A percentile compares a stretch with the other conserved stretches of the same genome.
Evolutionary conservation across 2,329 filamentous ascomycete genomes (phyloP).

Genomic region (Hyphodiscus sp.): DNA sequence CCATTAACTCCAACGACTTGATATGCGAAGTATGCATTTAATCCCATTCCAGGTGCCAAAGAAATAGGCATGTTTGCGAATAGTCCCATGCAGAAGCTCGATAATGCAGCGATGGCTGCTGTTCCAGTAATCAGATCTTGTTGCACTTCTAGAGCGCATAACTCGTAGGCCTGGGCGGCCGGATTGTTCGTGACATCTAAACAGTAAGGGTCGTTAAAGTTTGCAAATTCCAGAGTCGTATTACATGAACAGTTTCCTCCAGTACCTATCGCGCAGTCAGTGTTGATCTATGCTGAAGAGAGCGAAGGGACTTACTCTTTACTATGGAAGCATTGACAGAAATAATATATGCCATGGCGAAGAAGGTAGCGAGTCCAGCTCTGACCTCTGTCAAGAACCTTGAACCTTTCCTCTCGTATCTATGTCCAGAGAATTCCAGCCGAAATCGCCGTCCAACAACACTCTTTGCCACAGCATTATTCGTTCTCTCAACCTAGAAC

Average conservation of each 20-base stretch:
- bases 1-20: conserved; percentile 71
- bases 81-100: conserved; percentile 77
- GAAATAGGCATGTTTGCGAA: conserved; percentile 71
- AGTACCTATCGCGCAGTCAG: conserved; percentile 13
- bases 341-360: conserved; percentile 69
- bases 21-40: conserved; percentile 85
- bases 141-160: conserved; percentile 49
- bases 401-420: conserved; percentile 46
- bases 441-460: conserved; percentile 67
- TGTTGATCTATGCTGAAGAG: conserved; percentile 42
- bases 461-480: conserved; percentile 50
- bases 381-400: conserved; percentile 79
- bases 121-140: conserved; percentile 78
- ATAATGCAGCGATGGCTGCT: conserved; percentile 72
- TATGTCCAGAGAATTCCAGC: conserved; percentile 76
- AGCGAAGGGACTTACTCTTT: conserved; percentile 31
- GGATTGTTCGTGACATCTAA: conserved; percentile 13
- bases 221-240: background rate
- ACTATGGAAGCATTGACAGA: conserved; percentile 50
- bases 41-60: conserved; percentile 68
- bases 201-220: conserved; percentile 33
- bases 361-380: conserved; percentile 70
- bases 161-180: conserved; percentile 63
- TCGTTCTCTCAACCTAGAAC: conserved; percentile 26
- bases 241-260: conserved; percentile 23